Conservation (phyloP, 2,329 filamentous ascomycete genomes). For the Bimuria novae-zelandiae region DNA sequence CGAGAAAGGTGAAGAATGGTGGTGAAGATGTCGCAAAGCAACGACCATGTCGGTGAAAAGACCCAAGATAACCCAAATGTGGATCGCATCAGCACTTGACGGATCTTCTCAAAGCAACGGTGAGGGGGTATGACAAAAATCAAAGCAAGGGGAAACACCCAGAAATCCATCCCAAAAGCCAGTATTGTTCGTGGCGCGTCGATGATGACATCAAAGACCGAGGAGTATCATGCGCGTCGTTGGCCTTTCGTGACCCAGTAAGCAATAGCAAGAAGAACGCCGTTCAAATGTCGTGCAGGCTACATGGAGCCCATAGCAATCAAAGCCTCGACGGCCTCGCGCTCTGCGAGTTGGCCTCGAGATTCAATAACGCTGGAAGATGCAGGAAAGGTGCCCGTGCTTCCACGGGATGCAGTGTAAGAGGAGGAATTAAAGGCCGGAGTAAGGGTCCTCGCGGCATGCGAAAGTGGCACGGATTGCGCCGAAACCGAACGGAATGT, state of each 20-base stretch:
- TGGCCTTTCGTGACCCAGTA: conserved; percentile 10
- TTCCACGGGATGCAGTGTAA: conserved; percentile 39
- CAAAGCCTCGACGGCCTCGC: conserved; percentile 80
- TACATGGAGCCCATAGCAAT: conserved; percentile 75
- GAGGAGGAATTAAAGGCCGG: conserved; percentile 32
- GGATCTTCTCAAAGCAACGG: conserved; percentile 37
- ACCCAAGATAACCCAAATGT: conserved; percentile 28
- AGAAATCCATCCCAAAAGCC: conserved; percentile 23
- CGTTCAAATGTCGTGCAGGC: conserved; percentile 24
- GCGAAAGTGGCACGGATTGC: conserved; percentile 26
- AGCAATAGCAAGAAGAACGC: conserved; percentile 18
- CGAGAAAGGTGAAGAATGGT: neutral
- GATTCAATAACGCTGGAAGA: conserved; percentile 33
- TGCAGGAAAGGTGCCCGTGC: conserved; percentile 32
- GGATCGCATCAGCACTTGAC: conserved; percentile 49
- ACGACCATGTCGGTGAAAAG: conserved; percentile 24
- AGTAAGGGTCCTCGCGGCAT: conserved; percentile 23
- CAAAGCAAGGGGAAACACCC: conserved; percentile 5
- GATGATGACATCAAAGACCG: conserved; percentile 15
- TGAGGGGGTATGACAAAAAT: conserved; percentile 14
- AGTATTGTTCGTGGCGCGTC: conserved; percentile 11
- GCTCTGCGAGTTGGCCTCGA: conserved; percentile 64
- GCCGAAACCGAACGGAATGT: conserved; percentile 32
- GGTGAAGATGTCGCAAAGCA: conserved; percentile 10
- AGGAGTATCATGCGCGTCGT: conserved; percentile 11